Evolutionary conservation across 2,329 filamentous ascomycete genomes (phyloP), one percentile per base, ranked within the genome.

Genomic region (Hypoxylon sp.): DNA sequence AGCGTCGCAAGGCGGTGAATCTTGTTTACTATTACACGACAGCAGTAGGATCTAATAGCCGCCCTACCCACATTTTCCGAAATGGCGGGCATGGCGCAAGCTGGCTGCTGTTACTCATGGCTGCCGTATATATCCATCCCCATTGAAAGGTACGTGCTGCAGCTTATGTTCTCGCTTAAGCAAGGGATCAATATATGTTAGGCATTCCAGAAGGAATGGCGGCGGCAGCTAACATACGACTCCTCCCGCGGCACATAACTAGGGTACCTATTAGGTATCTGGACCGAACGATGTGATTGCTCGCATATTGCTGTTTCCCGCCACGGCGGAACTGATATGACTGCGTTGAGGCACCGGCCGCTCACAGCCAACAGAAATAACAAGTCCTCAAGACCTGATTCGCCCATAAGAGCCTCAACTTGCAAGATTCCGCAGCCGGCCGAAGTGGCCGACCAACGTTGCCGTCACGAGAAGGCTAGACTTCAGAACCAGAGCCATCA

Each of bases 1-100:
- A n/a, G 22, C 11, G 38, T 54, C 32, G 11, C 24, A 62, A 68
- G 62, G 65, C 65, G 65, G 65, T 68, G 65, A 63, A 68, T 63
- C 16, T 22, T 18, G 38, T 57, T 62, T 63, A 62, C 62, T 40
- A 40, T 40, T 40, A 40, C 36, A 40, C 36, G 36, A 63, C 65
- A 28, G 38, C 65, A 52, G 54, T 18, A 65, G 61, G 54, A 65
- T 63, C 42, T 30, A 28, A 58, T 38, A 65, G 45, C 58, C 16
- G 38, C 42, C 33, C 32, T 54, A 3, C 20, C 30, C 51, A 45
- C 42, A 48, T 44, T 20, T 33, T 40, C 61, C 54, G 36, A 56
- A 65, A 42, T 60, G 55, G 58, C 54, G 58, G 49, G 18, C 28
- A 50, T 45, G 6, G 28, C 40, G 30, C 42, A 20, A 33, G 12